phyloP scores from a whole-genome alignment of 2,329 filamentous ascomycete genomes.

The Colletotrichum karsti region DNA sequence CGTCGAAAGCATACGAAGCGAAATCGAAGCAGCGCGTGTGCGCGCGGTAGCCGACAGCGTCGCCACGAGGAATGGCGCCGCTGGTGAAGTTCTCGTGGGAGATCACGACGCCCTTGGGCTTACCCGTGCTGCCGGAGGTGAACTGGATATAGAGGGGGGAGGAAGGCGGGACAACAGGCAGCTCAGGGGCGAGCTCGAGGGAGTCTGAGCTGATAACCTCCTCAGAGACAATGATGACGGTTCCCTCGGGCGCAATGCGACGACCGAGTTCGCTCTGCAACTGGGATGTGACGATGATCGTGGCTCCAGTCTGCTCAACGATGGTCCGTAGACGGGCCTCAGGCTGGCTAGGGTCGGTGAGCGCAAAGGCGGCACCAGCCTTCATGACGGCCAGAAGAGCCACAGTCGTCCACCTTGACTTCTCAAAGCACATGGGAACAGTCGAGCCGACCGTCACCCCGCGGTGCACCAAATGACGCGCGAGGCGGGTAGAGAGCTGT shows the following conservation, averaged over 20 bases:
- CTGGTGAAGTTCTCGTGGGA: conserved; percentile 57
- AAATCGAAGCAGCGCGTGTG: conserved; percentile 56
- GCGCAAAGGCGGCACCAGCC: conserved; percentile 55
- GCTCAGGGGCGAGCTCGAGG: conserved; percentile 22
- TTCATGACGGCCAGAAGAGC: conserved; percentile 57
- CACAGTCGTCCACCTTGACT: conserved; percentile 55
- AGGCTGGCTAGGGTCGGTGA: conserved; percentile 57
- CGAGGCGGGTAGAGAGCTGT: conserved; percentile 49
- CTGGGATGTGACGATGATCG: conserved; percentile 49
- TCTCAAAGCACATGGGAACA: conserved; percentile 61
- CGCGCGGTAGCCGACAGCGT: conserved; percentile 50
- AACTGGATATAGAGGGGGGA: conserved; percentile 66
- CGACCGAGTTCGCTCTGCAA: conserved; percentile 46
- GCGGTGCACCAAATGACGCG: conserved; percentile 44
- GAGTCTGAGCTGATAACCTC: conserved; percentile 6
- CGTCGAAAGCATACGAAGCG: conserved; percentile 63
- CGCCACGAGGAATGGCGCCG: conserved; percentile 51
- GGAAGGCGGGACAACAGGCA: conserved; percentile 50
- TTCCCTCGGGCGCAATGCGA: conserved; percentile 44
- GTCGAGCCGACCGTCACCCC: conserved; percentile 48
- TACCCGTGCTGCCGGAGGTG: conserved; percentile 71
- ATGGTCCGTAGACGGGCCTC: conserved; percentile 53
- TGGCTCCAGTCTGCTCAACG: conserved; percentile 50
- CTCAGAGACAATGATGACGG: conserved; percentile 42
- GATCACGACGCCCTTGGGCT: conserved; percentile 69